Evolutionary conservation across 2,329 filamentous ascomycete genomes (phyloP), one percentile per base, ranked within the genome.

Genomic region (Incumbomyces delicatus): DNA sequence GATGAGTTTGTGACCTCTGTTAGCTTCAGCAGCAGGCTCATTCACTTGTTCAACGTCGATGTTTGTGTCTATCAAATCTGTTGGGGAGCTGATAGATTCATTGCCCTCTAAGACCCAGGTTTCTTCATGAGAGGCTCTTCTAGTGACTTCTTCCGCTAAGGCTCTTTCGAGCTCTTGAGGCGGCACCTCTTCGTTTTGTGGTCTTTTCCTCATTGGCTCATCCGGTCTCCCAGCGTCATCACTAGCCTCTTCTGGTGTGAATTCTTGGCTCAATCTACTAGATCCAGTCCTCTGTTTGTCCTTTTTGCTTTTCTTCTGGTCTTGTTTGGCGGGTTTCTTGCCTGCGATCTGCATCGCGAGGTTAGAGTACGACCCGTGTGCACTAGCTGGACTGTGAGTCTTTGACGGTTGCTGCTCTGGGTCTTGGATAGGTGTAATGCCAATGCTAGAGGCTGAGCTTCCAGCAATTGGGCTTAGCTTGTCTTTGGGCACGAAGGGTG

Each of bases 241-340:
- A 10, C 31, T 32, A 6, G 17, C 31, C 6, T 36, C 41, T 30
- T 29, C 41, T 18, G 18, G 14, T 35, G 29, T 30, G 27, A 41
- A 27, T 27, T 44, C 32, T 27, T 41, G 22, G 31, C 34, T 7
- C 11, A 38, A 14, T 13, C 34, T 2, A 38, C 47, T 34, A 17
- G n/a, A 22, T 17, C 30, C 13, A 16, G 18, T 29, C 4, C 36
- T 41, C 18, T 37, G 35, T 29, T 48, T 37, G 2, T 38, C 20
- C 39, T 53, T 55, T 46, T 55, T 53, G n/a, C 49, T 40, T 27
- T 50, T 50, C 6, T 53, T 48, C 37, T 52, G 53, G 8, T 50
- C 47, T 45, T 54, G 55, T 44, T 55, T 57, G 3, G 47, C 50
- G 6, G 36, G 11, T 37, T 52, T 49, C 11, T 49, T 47, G 6